A percentile compares a stretch with the other conserved stretches of the same genome.
Evolutionary conservation across 2,329 filamentous ascomycete species (phyloP).

Genomic region (Tympanopsis confertula): DNA sequence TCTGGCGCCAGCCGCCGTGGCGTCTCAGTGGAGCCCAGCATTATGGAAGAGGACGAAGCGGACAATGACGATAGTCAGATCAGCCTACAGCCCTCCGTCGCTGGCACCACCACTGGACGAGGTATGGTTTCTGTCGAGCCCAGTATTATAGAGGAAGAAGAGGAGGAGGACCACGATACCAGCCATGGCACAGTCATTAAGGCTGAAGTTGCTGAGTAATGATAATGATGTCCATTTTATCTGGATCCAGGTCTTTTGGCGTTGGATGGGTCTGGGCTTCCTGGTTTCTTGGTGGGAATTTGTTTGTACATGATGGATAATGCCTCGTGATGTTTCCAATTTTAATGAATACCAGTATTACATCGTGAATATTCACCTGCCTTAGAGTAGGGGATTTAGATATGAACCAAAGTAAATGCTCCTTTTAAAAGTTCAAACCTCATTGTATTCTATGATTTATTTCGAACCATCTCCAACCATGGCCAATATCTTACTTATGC

Average conservation of each 20-base stretch:
- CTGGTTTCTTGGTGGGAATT: too few species aligned
- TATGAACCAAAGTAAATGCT: too few species aligned
- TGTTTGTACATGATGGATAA: too few species aligned
- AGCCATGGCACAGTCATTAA: slow-evolving; percentile 1
- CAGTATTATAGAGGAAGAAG: slow-evolving; percentile 35
- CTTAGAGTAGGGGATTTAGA: too few species aligned
- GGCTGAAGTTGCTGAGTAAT: not conserved
- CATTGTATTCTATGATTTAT: too few species aligned
- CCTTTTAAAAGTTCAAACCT: too few species aligned
- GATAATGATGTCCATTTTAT: not conserved
- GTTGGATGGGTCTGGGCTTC: too few species aligned
- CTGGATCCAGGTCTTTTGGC: not conserved
- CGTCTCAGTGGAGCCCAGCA: slow-evolving; percentile 24
- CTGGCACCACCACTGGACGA: slow-evolving; percentile 13
- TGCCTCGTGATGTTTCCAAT: too few species aligned
- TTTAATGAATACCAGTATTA: too few species aligned
- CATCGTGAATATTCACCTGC: too few species aligned
- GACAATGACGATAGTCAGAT: slow-evolving; percentile 14
- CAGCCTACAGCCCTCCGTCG: slow-evolving; percentile 4
- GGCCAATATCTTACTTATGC: too few species aligned
- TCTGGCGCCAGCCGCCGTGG: slow-evolving; percentile 17
- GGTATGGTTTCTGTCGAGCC: slow-evolving; percentile 23
- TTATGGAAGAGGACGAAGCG: slow-evolving; percentile 36
- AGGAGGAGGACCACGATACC: slow-evolving; percentile 20
- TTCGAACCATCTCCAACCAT: too few species aligned